Evolutionary conservation across 2,329 filamentous ascomycete genomes (phyloP).

Genomic region (Epichloe gansuensis): DNA sequence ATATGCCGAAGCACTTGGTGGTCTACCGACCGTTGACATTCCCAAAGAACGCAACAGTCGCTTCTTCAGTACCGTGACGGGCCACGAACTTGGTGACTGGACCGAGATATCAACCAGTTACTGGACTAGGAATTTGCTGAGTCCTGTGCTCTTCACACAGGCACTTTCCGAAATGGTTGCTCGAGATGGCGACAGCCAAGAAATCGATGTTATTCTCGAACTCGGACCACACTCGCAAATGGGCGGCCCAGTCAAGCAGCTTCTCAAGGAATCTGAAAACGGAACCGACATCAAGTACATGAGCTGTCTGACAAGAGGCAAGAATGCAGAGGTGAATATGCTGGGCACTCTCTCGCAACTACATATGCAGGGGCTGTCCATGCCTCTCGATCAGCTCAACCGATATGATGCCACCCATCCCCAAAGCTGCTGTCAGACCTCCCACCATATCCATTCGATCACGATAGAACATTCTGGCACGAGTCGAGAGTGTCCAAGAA

Average conservation of each 20-base stretch:
- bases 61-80: no score
- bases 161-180: neutral
- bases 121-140: neutral
- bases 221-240: neutral
- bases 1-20: no score
- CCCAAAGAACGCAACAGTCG: no score
- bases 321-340: no score
- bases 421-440: slow-evolving; percentile 4
- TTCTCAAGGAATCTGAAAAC: neutral
- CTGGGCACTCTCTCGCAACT: no score
- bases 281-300: no score
- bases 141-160: neutral
- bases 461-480: slow-evolving; percentile 13
- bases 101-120: neutral
- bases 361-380: no score
- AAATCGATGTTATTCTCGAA: neutral
- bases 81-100: neutral
- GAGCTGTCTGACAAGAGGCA: no score
- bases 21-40: no score
- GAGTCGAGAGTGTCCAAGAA: slow-evolving; percentile 11
- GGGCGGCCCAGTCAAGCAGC: neutral
- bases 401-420: no score
- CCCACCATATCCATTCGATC: slow-evolving; percentile 14
- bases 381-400: no score
- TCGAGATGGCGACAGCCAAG: neutral